Percentiles rank a stretch among this genome's conserved stretches.
Conservation (phyloP, 2,329 filamentous ascomycete species). For the Hymenoscyphus fructigenus region DNA sequence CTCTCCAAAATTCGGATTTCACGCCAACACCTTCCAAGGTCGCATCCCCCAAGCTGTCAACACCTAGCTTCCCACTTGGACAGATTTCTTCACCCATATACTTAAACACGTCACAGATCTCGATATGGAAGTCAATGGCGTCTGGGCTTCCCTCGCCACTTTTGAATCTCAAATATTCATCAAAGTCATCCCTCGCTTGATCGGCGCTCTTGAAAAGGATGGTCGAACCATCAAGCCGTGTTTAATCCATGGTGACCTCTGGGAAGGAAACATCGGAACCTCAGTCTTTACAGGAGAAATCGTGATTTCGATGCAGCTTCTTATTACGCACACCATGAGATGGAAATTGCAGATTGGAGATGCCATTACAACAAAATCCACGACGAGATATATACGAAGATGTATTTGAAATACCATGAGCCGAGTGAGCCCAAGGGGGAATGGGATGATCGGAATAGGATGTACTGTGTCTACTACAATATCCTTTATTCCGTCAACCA, state of each 20-base stretch:
- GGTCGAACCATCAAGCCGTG: not conserved
- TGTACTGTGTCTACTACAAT: conserved; percentile 28
- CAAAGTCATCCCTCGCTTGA: not conserved
- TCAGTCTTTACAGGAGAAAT: not conserved
- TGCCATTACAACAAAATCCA: not conserved
- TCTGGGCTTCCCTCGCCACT: not conserved
- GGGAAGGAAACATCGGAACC: not conserved
- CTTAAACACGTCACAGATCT: not conserved
- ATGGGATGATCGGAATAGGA: conserved; percentile 34
- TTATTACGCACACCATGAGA: not conserved
- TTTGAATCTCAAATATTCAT: not conserved
- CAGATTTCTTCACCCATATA: not conserved
- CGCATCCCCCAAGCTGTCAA: not conserved
- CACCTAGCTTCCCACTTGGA: not conserved
- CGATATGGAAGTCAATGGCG: not conserved
- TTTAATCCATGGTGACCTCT: not conserved
- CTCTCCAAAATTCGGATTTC: not conserved
- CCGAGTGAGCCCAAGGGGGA: conserved; percentile 31
- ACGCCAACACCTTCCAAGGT: not conserved
- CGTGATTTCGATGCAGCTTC: not conserved
- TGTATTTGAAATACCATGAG: not conserved
- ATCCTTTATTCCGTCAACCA: conserved; percentile 14
- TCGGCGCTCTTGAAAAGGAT: not conserved
- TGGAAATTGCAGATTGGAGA: not conserved
- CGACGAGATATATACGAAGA: not conserved